phyloP scores from a whole-genome alignment of 2,329 filamentous ascomycete genomes.

The Myriosclerotinia duriaeana region DNA sequence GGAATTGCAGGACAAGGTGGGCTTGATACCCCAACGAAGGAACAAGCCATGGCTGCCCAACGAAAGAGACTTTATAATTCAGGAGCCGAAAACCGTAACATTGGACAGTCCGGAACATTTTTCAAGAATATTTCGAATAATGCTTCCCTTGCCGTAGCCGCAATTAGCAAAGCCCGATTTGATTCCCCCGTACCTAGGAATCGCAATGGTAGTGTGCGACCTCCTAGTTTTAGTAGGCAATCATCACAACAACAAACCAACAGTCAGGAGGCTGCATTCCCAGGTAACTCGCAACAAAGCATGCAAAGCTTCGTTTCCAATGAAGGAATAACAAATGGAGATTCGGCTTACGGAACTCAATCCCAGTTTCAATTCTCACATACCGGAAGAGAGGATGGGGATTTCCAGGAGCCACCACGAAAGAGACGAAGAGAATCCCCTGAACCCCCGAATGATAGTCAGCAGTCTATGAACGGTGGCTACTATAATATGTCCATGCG shows the following conservation, averaged over 20 bases:
- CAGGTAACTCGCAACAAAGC: slow-evolving; percentile 80
- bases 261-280: slow-evolving; percentile 63
- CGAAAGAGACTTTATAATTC: slow-evolving; percentile 88
- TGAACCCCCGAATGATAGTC: slow-evolving; percentile 51
- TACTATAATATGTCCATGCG: slow-evolving; percentile 58
- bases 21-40: slow-evolving; percentile 94
- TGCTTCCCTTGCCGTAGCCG: slow-evolving; percentile 88
- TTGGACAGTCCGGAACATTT: slow-evolving; percentile 77
- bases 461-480: slow-evolving; percentile 34
- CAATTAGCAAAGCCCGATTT: slow-evolving; percentile 93
- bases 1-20: slow-evolving; percentile 69
- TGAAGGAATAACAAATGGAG: slow-evolving; percentile 65
- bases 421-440: slow-evolving; percentile 64
- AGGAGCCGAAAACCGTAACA: slow-evolving; percentile 65
- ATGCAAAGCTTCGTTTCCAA: slow-evolving; percentile 70
- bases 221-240: slow-evolving; percentile 69
- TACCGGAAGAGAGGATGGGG: slow-evolving; percentile 47
- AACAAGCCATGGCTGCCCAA: slow-evolving; percentile 96
- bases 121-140: slow-evolving; percentile 96
- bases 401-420: slow-evolving; percentile 72
- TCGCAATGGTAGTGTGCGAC: slow-evolving; percentile 58
- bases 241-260: slow-evolving; percentile 66
- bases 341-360: slow-evolving; percentile 68
- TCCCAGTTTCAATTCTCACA: slow-evolving; percentile 35
- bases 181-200: slow-evolving; percentile 77